Evolutionary conservation across 1,139 yeast genomes (phyloP).

Genomic region (Tardiomyces blankii): DNA sequence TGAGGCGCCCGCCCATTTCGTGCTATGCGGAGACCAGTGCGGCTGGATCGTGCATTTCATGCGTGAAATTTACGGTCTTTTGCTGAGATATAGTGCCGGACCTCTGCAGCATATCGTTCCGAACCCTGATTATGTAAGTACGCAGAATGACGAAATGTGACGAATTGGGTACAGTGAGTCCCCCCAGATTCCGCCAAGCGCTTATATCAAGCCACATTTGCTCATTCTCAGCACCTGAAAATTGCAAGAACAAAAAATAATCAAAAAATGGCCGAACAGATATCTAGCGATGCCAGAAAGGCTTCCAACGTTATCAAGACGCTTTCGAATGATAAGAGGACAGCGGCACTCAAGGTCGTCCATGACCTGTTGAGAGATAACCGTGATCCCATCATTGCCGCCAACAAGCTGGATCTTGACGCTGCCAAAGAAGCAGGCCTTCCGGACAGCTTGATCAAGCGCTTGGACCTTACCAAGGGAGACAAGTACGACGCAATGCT

Average conservation of each 20-base stretch:
- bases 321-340: slow-evolving; percentile 59
- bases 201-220: too few relatives aligned
- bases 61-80: too few relatives aligned
- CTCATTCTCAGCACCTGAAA: too few relatives aligned
- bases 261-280: slow-evolving; percentile 40
- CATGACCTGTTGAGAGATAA: slow-evolving; percentile 51
- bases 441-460: slow-evolving; percentile 59
- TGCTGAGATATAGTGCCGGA: too few relatives aligned
- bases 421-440: slow-evolving; percentile 50
- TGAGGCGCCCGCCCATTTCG: too few relatives aligned
- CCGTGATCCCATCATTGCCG: slow-evolving; percentile 53
- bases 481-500: slow-evolving; percentile 91
- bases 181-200: not conserved
- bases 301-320: slow-evolving; percentile 80
- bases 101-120: too few relatives aligned
- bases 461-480: slow-evolving; percentile 69
- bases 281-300: slow-evolving; percentile 66
- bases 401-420: slow-evolving; percentile 66
- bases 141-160: not conserved
- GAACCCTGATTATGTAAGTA: not conserved
- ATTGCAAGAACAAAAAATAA: too few relatives aligned
- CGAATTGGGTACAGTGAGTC: not conserved
- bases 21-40: too few relatives aligned
- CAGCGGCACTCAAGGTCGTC: slow-evolving; percentile 58
- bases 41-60: too few relatives aligned